Conservation (phyloP, 2,329 filamentous ascomycete species). For the Elsinoe fawcettii region DNA sequence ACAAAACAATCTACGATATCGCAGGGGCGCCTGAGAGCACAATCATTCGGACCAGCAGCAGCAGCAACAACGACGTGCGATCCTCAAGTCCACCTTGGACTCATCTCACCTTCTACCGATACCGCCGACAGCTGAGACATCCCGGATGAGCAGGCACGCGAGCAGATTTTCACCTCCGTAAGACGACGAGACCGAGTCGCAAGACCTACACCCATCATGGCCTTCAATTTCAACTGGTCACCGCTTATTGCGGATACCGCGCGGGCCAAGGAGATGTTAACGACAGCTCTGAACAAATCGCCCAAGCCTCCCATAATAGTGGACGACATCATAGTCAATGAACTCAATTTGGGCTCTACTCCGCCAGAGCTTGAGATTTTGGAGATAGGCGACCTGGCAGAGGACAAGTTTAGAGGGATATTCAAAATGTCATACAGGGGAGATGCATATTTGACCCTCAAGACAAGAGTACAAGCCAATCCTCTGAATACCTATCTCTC, state of each 20-base stretch:
- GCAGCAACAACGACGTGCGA: neutral
- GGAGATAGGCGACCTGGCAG: conserved; percentile 93
- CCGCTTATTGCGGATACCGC: conserved; percentile 91
- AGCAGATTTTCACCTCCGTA: neutral
- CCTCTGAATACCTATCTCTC: conserved; percentile 92
- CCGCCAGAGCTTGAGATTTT: conserved; percentile 93
- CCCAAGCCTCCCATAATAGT: conserved; percentile 98
- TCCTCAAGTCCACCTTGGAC: neutral
- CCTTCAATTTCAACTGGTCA: conserved; percentile 99
- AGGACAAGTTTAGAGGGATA: conserved; percentile 93
- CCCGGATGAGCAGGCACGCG: conserved; percentile 11
- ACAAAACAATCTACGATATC: neutral
- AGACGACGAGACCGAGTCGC: neutral
- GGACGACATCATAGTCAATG: conserved; percentile 96
- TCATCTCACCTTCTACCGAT: neutral
- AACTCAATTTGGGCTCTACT: conserved; percentile 90
- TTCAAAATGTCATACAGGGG: conserved; percentile 99
- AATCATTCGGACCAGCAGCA: neutral
- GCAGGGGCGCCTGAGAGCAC: too few species aligned
- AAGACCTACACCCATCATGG: conserved; percentile 52
- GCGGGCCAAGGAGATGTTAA: conserved; percentile 87
- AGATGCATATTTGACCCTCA: conserved; percentile 89
- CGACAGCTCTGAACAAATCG: conserved; percentile 91
- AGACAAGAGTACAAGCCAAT: conserved; percentile 95
- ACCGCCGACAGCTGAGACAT: conserved; percentile 10